phyloP scores from a whole-genome alignment of 768 basidiomycete genomes.

The Lactarius pseudohatsudake region DNA sequence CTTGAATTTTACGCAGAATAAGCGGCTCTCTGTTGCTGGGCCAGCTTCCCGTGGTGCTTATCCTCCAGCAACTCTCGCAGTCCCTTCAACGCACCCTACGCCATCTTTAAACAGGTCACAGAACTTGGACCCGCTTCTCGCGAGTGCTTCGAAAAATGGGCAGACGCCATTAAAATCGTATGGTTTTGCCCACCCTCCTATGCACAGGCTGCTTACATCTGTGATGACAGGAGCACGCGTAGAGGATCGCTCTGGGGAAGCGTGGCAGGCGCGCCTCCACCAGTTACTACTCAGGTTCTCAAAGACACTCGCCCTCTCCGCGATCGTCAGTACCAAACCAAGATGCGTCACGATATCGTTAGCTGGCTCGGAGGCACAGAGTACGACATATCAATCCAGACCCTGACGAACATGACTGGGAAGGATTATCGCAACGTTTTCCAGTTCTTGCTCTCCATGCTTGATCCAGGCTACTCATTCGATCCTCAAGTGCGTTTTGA shows the following conservation, averaged over 20 bases:
- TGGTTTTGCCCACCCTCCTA: constrained; percentile 30
- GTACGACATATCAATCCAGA: constrained; percentile 66
- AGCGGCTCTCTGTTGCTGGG: constrained; percentile 72
- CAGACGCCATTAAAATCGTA: constrained; percentile 76
- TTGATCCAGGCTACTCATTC: constrained; percentile 71
- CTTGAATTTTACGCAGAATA: constrained; percentile 46
- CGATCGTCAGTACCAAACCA: constrained; percentile 67
- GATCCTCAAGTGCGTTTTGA: constrained; percentile 60
- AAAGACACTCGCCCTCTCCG: constrained; percentile 81
- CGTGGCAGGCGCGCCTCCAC: constrained; percentile 47
- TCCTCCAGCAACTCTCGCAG: constrained; percentile 34
- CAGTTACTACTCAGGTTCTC: constrained; percentile 51
- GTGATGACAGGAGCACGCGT: constrained; percentile 55
- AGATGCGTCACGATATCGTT: constrained; percentile 76
- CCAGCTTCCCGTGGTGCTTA: constrained; percentile 64
- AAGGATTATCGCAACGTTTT: constrained; percentile 88
- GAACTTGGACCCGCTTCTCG: constrained; percentile 63
- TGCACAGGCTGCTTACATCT: constrained; percentile 16
- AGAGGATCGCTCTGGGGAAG: constrained; percentile 76
- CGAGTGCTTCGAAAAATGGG: constrained; percentile 69
- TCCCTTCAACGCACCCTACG: constrained; percentile 52
- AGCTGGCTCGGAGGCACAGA: constrained; percentile 65
- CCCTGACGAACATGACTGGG: constrained; percentile 73
- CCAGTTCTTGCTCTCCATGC: constrained; percentile 64
- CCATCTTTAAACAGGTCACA: constrained; percentile 72